Base-by-base conservation (phyloP, 495 filamentous ascomycete species). In the Penicillium ucsense region DNA sequence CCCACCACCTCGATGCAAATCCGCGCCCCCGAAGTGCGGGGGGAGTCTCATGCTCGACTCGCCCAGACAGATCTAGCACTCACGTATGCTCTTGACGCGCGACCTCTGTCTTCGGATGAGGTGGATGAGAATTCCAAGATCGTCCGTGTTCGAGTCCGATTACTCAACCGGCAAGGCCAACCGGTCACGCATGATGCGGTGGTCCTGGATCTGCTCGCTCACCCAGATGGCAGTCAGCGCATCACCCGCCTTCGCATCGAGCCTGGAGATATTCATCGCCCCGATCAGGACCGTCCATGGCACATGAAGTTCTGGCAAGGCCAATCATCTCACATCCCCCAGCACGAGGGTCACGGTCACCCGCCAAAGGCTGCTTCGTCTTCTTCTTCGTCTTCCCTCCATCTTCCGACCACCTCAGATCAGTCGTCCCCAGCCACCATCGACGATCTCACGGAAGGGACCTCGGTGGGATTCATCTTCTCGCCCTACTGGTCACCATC, bases 1-100 rank as follows among this genome's bases (percentile, higher is more conserved):
- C 54, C 68, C 1, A 39, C 60, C 6, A 43, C 50, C 29, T 55
- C 61, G 8, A 66, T 69, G 61, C 56, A 63, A 38, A 52, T 71
- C 31, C 48, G 57, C 35, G 65, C 59, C 2, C 48, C 51, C 9
- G 61, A 55, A 31, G 53, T 59, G 8, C 46, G 54, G 35, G 49
- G 48, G 6, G 35, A 51, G 3, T 31, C 36, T 28, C 46, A 55
- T 4, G 41, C 29, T 2, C 41, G 20, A 4, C 11, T 41, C 1
- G 50, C 41, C 6, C 34, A 38, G 5, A 43, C 64, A 2, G 37
- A 50, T 11, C 51, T 67, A 11, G 12, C 43, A 1, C 8, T 69
- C 0, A 50, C 58, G 7, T 69, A 64, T 45, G 52, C 57, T 0
- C 44, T 69, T 5, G 57, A 66, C 2, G 54, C 51, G 10, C 54